phyloP scores from a whole-genome alignment of 1,284 basidiomycete species.

The Peniophora sp. region DNA sequence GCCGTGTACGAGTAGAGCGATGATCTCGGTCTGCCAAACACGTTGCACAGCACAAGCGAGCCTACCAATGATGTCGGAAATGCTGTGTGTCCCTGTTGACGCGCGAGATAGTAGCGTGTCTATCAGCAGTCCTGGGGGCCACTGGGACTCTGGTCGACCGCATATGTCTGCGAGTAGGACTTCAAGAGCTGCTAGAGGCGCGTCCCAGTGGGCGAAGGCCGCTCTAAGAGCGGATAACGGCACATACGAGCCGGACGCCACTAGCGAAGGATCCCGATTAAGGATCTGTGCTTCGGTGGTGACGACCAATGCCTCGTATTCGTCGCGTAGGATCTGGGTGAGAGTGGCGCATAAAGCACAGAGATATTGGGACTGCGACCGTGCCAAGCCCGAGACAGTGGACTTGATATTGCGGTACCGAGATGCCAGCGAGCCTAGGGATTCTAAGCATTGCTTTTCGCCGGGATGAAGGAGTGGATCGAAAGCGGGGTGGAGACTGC shows the following conservation, averaged over 20 bases:
- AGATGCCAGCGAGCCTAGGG: constrained; percentile 62
- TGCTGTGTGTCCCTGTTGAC: constrained; percentile 67
- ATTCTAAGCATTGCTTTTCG: constrained; percentile 72
- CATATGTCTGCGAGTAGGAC: constrained; percentile 51
- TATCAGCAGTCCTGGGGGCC: constrained; percentile 71
- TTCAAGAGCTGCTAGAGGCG: constrained; percentile 64
- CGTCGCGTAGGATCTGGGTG: constrained; percentile 61
- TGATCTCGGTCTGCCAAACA: constrained; percentile 74
- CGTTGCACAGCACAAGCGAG: constrained; percentile 68
- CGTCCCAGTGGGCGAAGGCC: constrained; percentile 78
- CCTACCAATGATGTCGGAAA: constrained; percentile 60
- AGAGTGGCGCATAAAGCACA: constrained; percentile 69
- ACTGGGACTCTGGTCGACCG: constrained; percentile 33
- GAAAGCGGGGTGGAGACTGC: constrained; percentile 58
- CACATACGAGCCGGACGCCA: constrained; percentile 70
- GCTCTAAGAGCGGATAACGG: constrained; percentile 77
- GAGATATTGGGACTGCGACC: constrained; percentile 66
- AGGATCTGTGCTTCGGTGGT: constrained; percentile 77
- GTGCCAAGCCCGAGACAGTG: constrained; percentile 41
- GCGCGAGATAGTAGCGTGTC: constrained; percentile 65
- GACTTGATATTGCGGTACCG: constrained; percentile 66
- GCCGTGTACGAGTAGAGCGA: constrained; percentile 74
- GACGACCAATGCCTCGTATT: constrained; percentile 76
- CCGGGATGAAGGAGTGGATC: constrained; percentile 75
- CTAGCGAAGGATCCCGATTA: constrained; percentile 59